Conservation (phyloP, 164 flowering plant genomes). For the Chimonanthus praecox region DNA sequence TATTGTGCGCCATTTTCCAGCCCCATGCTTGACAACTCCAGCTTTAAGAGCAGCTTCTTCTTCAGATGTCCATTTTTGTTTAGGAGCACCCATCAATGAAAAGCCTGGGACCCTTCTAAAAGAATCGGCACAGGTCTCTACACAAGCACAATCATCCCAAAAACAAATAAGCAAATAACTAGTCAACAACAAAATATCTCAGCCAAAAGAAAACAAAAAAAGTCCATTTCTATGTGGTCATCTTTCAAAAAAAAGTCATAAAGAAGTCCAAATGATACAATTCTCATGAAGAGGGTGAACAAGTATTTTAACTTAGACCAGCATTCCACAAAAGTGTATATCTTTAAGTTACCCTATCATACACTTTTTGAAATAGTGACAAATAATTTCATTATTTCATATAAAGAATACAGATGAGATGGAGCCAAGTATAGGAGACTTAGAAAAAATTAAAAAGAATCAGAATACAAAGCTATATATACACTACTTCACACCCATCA, state of each 20-base stretch:
- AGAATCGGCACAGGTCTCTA: constrained; percentile 4
- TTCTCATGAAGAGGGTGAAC: neutral
- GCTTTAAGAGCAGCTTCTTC: constrained; percentile 93
- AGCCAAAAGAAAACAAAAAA: neutral
- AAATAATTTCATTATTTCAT: too few species aligned
- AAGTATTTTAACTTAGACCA: neutral
- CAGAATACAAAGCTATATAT: too few species aligned
- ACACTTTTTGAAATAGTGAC: too few species aligned
- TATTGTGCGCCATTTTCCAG: constrained; percentile 97
- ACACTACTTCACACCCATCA: too few species aligned
- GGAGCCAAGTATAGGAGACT: too few species aligned
- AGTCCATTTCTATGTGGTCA: too few species aligned
- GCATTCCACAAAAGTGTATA: neutral
- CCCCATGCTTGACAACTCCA: constrained; percentile 88
- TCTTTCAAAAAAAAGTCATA: too few species aligned
- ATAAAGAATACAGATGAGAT: too few species aligned
- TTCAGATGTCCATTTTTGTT: constrained; percentile 94
- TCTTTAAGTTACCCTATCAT: too few species aligned
- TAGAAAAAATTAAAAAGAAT: too few species aligned
- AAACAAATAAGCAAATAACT: neutral
- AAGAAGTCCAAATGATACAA: too few species aligned
- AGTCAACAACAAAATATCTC: neutral
- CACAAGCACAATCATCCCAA: neutral
- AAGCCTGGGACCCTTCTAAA: constrained; percentile 6
- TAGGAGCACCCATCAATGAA: constrained; percentile 90